A percentile compares a stretch with the other conserved stretches of the same genome.
phyloP scores from a whole-genome alignment of 2,329 filamentous ascomycete species.

The Microcyclospora tardicrescens region DNA sequence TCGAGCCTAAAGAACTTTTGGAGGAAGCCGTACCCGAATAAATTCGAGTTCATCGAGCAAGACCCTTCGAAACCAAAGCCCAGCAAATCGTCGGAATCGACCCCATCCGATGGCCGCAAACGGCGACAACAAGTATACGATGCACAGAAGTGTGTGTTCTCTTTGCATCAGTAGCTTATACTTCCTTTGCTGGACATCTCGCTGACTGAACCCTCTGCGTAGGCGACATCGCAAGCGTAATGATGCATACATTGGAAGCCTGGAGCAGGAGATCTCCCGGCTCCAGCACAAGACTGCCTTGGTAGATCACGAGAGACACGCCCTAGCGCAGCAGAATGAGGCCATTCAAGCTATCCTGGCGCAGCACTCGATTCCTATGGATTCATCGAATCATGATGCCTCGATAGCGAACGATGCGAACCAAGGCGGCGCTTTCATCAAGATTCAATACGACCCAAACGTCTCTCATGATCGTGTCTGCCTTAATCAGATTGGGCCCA shows the following conservation, averaged over 20 bases:
- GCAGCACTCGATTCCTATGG: slow-evolving; percentile 5
- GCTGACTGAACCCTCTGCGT: neutral
- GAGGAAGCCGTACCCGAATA: too few species aligned
- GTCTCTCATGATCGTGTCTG: slow-evolving; percentile 12
- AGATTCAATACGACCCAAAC: slow-evolving; percentile 7
- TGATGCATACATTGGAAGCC: slow-evolving; percentile 10
- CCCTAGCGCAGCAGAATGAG: slow-evolving; percentile 10
- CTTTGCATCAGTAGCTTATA: too few species aligned
- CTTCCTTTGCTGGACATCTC: too few species aligned
- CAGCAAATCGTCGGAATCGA: too few species aligned
- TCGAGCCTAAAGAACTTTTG: too few species aligned
- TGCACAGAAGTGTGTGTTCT: slow-evolving; percentile 11
- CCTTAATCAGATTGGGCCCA: slow-evolving; percentile 5
- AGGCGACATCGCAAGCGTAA: slow-evolving; percentile 16
- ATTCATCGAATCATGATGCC: slow-evolving; percentile 1
- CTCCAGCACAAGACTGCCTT: slow-evolving; percentile 11
- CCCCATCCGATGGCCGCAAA: slow-evolving; percentile 1
- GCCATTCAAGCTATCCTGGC: slow-evolving; percentile 8
- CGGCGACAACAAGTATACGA: slow-evolving; percentile 15
- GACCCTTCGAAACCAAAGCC: too few species aligned
- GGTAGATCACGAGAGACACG: slow-evolving; percentile 10
- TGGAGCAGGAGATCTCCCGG: slow-evolving; percentile 11
- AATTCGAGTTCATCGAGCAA: too few species aligned
- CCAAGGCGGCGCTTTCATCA: slow-evolving; percentile 5
- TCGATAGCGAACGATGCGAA: slow-evolving; percentile 1